These are phyloP conservation scores for Favolaschia claudopus DNA, from an alignment of 768 basidiomycete species.

Conservation along the genomic window DNA sequence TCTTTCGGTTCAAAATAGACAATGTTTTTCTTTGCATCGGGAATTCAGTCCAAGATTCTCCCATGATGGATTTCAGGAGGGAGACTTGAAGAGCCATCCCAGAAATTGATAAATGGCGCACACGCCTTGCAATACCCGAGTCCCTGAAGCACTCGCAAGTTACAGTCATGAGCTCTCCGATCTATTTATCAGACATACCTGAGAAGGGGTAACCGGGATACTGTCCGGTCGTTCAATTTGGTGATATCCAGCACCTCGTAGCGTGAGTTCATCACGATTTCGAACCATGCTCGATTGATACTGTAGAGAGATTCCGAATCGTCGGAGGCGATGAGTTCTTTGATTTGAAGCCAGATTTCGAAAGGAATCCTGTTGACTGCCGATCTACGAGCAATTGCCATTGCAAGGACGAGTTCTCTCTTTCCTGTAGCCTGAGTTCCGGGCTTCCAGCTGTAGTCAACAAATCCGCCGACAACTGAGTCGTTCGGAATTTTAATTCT, in stretches of 20 bases:
- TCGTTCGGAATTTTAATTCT: not conserved
- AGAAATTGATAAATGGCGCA: conserved; percentile 6
- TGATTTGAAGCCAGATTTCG: conserved; percentile 27
- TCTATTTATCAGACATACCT: not conserved
- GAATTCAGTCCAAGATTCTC: conserved; percentile 2
- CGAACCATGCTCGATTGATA: conserved; percentile 23
- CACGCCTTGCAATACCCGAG: conserved; percentile 12
- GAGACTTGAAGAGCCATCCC: conserved; percentile 3
- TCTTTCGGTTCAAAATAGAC: conserved; percentile 7
- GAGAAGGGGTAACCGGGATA: conserved; percentile 5
- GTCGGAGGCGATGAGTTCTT: not conserved
- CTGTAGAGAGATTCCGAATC: conserved; percentile 13
- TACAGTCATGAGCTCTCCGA: not conserved
- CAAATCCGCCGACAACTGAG: not conserved
- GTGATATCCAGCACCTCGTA: conserved; percentile 20
- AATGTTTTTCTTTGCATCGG: conserved; percentile 10
- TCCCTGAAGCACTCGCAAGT: conserved; percentile 5
- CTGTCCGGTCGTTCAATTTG: not conserved
- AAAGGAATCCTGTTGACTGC: conserved; percentile 19
- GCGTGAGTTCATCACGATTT: conserved; percentile 21
- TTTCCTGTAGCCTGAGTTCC: too few species aligned
- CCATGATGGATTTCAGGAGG: not conserved
- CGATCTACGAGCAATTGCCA: too few species aligned
- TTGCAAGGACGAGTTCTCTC: too few species aligned
- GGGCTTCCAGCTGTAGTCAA: too few species aligned